phyloP scores from a whole-genome alignment of 2,329 filamentous ascomycete species.

The Fusarium irregulare region DNA sequence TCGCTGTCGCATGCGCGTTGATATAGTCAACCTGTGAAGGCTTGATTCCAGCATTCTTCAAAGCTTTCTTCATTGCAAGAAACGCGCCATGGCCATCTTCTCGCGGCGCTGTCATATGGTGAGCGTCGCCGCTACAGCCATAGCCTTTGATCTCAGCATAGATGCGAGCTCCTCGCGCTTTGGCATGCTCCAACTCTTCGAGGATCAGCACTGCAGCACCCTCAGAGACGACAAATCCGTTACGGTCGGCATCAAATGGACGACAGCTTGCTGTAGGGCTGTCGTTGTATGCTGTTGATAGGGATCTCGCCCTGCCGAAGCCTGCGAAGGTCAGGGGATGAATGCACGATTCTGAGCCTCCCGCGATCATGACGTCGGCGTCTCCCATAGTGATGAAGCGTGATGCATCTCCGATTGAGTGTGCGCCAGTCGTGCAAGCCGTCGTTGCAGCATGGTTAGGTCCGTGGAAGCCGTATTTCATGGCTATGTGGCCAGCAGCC shows the following conservation, averaged over 20 bases:
- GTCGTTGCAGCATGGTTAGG: conserved; percentile 95
- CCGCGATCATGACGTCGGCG: conserved; percentile 95
- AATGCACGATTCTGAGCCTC: conserved; percentile 93
- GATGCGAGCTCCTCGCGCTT: conserved; percentile 78
- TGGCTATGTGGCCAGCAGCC: conserved; percentile 92
- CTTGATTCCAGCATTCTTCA: conserved; percentile 76
- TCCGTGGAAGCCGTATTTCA: conserved; percentile 88
- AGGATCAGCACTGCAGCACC: conserved; percentile 89
- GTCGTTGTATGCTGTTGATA: conserved; percentile 84
- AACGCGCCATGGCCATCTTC: conserved; percentile 85
- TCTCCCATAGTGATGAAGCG: conserved; percentile 92
- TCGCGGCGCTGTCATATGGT: conserved; percentile 92
- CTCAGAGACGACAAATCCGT: conserved; percentile 93
- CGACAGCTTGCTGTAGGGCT: conserved; percentile 77
- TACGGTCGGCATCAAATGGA: conserved; percentile 83
- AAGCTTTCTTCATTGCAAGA: conserved; percentile 84
- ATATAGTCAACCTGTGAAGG: conserved; percentile 86
- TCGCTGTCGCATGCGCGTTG: conserved; percentile 95
- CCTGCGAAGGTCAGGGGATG: conserved; percentile 93
- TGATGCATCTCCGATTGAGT: conserved; percentile 94
- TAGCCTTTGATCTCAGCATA: conserved; percentile 93
- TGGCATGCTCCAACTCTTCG: conserved; percentile 91
- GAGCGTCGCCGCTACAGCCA: conserved; percentile 87
- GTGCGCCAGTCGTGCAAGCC: conserved; percentile 94
- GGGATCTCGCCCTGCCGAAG: conserved; percentile 86